These are phyloP conservation scores for Irpex sp. DNA, from an alignment of 1,284 basidiomycete species.

Conservation along the genomic window DNA sequence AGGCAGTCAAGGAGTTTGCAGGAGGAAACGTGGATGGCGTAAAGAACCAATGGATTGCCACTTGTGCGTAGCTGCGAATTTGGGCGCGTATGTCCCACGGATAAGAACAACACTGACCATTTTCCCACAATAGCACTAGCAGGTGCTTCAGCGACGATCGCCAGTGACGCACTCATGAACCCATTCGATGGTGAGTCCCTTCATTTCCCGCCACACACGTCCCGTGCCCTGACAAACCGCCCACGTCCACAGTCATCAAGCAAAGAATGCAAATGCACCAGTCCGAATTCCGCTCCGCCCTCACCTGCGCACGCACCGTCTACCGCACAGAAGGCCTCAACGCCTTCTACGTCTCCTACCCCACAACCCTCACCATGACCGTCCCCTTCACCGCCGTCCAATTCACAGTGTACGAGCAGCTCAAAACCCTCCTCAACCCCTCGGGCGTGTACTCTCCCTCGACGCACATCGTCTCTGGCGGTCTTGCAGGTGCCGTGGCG, in stretches of 20 bases:
- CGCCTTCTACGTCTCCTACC: conserved; percentile 99
- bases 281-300: conserved; percentile 84
- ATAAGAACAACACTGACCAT: background rate
- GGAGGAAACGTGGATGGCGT: conserved; percentile 79
- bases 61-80: conserved; percentile 48
- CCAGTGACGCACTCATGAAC: conserved; percentile 98
- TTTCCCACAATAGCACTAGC: conserved; percentile 65
- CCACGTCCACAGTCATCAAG: conserved; percentile 77
- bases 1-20: conserved; percentile 89
- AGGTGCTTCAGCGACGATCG: conserved; percentile 92
- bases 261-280: conserved; percentile 98
- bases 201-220: background rate
- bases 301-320: conserved; percentile 80
- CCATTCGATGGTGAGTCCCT: conserved; percentile 89
- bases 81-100: too few relatives aligned
- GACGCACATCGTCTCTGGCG: conserved; percentile 90
- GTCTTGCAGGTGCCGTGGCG: conserved; percentile 89
- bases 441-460: conserved; percentile 83
- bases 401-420: conserved; percentile 94
- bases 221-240: conserved; percentile 9
- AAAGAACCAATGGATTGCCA: conserved; percentile 74
- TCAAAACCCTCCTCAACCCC: conserved; percentile 89
- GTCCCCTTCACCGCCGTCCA: conserved; percentile 99
- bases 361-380: conserved; percentile 94
- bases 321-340: conserved; percentile 83